phyloP scores from a whole-genome alignment of 1,139 yeast species.

The Nakaseomyces delphensis region DNA sequence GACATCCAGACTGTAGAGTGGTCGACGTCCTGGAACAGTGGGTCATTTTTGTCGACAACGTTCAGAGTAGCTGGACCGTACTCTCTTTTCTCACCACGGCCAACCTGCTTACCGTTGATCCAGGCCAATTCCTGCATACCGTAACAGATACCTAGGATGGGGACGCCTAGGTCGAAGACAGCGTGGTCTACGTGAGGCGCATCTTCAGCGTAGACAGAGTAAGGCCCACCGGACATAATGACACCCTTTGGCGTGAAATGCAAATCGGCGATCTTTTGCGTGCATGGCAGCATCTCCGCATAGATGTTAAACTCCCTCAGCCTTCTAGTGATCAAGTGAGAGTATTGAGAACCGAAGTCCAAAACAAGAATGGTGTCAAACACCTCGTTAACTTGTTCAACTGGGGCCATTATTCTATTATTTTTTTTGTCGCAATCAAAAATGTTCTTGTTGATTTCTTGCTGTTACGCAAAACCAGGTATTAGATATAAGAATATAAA shows the following conservation, averaged over 20 bases:
- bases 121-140: slow-evolving; percentile 99
- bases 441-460: too few species aligned
- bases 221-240: slow-evolving; percentile 94
- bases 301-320: slow-evolving; percentile 95
- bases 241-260: slow-evolving; percentile 95
- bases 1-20: slow-evolving; percentile 97
- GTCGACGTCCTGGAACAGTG: slow-evolving; percentile 79
- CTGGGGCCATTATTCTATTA: slow-evolving; percentile 8
- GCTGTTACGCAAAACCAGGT: too few species aligned
- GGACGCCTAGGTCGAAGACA: slow-evolving; percentile 81
- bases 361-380: slow-evolving; percentile 95
- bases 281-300: slow-evolving; percentile 99
- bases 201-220: slow-evolving; percentile 89
- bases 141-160: slow-evolving; percentile 95
- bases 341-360: slow-evolving; percentile 97
- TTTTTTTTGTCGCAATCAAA: too few species aligned
- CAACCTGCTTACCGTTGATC: slow-evolving; percentile 93
- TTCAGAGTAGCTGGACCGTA: slow-evolving; percentile 92
- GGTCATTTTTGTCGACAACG: slow-evolving; percentile 59
- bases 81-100: slow-evolving; percentile 95
- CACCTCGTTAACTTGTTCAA: slow-evolving; percentile 59
- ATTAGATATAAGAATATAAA: too few species aligned
- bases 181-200: slow-evolving; percentile 98
- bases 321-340: slow-evolving; percentile 94
- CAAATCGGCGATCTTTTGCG: slow-evolving; percentile 88